Evolutionary conservation across 2,329 filamentous ascomycete genomes (phyloP).

Genomic region (Fusarium incarnatum): DNA sequence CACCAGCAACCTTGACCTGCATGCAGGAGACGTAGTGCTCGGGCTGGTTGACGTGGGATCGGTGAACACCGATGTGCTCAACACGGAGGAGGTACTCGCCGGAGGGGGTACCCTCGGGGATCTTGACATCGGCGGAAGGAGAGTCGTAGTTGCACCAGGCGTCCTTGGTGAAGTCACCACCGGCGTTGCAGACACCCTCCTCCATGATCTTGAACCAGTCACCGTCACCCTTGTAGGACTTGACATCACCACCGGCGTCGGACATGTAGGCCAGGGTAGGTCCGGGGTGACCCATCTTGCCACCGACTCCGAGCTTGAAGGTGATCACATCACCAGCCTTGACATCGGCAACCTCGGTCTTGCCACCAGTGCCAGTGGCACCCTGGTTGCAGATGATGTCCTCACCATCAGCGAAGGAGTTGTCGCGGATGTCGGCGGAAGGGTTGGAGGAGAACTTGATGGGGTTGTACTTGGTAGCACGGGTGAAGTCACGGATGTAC

Average conservation of each 20-base stretch:
- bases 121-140: slow-evolving; percentile 16
- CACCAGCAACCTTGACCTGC: slow-evolving; percentile 23
- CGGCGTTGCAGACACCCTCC: slow-evolving; percentile 26
- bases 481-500: slow-evolving; percentile 31
- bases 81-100: slow-evolving; percentile 29
- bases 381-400: slow-evolving; percentile 30
- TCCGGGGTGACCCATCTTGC: slow-evolving; percentile 19
- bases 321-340: slow-evolving; percentile 27
- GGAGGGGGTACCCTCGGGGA: slow-evolving; percentile 18
- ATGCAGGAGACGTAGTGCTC: slow-evolving; percentile 29
- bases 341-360: slow-evolving; percentile 14
- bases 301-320: slow-evolving; percentile 25
- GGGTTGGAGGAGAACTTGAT: slow-evolving; percentile 34
- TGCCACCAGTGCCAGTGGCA: not conserved
- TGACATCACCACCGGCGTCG: slow-evolving; percentile 10
- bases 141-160: slow-evolving; percentile 30
- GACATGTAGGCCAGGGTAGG: slow-evolving; percentile 31
- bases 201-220: slow-evolving; percentile 31
- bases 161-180: slow-evolving; percentile 28
- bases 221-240: slow-evolving; percentile 22
- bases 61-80: slow-evolving; percentile 25
- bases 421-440: slow-evolving; percentile 21
- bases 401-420: slow-evolving; percentile 25
- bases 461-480: slow-evolving; percentile 28
- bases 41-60: slow-evolving; percentile 27